These are phyloP conservation scores for Agrocybe chaxingu DNA, from an alignment of 768 basidiomycete species.

Conservation along the genomic window DNA sequence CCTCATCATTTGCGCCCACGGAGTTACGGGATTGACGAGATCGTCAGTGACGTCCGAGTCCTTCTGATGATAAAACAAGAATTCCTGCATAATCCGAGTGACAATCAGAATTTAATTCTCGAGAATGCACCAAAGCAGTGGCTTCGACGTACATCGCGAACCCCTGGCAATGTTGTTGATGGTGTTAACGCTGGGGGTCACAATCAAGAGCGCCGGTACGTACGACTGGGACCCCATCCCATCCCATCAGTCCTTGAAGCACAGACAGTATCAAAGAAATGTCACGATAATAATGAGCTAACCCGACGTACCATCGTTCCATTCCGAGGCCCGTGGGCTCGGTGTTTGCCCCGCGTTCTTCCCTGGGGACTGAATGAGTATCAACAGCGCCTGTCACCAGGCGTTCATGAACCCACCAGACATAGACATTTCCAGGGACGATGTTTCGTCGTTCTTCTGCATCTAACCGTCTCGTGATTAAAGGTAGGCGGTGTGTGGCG, in stretches of 20 bases:
- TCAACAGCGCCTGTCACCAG: not conserved
- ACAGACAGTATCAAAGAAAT: not conserved
- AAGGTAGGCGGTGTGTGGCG: constrained; percentile 60
- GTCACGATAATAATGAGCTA: not conserved
- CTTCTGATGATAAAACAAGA: constrained; percentile 82
- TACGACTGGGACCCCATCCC: constrained; percentile 84
- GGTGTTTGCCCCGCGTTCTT: constrained; percentile 82
- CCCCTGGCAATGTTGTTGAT: constrained; percentile 31
- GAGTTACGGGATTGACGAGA: constrained; percentile 55
- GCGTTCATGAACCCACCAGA: constrained; percentile 44
- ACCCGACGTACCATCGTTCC: constrained; percentile 64
- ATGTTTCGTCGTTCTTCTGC: constrained; percentile 78
- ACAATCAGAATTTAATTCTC: constrained; percentile 16
- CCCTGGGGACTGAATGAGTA: constrained; percentile 33
- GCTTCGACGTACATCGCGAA: constrained; percentile 43
- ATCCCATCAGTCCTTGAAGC: constrained; percentile 53
- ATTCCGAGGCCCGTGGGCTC: constrained; percentile 81
- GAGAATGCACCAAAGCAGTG: constrained; percentile 21
- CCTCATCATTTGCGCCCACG: constrained; percentile 77
- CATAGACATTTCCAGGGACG: constrained; percentile 74
- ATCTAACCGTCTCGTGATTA: constrained; percentile 80
- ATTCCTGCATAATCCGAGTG: constrained; percentile 50
- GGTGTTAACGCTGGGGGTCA: constrained; percentile 11
- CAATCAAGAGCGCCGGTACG: constrained; percentile 29
- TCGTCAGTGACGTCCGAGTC: constrained; percentile 61